Base-by-base conservation (phyloP, 805 yeast genomes). In the Komagataella ulmi region DNA sequence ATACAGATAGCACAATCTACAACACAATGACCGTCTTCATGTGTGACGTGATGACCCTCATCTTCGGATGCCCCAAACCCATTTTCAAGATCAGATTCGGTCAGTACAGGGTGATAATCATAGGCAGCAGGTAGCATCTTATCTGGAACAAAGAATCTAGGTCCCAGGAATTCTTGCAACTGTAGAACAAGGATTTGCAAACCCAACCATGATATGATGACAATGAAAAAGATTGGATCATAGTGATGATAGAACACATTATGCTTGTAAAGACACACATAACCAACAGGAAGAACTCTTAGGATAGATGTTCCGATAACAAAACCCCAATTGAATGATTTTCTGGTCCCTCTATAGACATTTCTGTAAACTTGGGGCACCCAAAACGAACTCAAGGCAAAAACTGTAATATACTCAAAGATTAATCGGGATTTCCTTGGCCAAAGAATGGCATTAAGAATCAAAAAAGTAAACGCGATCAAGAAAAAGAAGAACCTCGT, bases 1-100 rank as follows among this genome's bases (percentile, higher is more conserved):
- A 90, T 89, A 69, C 97, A 90, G 55, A 90, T 88, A 6, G 96
- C 85, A 71, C 97, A 90, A 57, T 84, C 93, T 7, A 81, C 75
- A 50, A 76, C 69, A 59, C 79, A 77, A 49, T 65, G 63, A n/a
- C 69, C 62, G 51, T 68, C 60, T 55, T 52, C 56, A 17, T 65
- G 65, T 48, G 65, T 65, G 57, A 58, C 51, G 54, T 47, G 51
- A 50, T 47, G 57, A 24, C 54, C 53, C n/a, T 56, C 59, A 14
- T 58, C 55, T 7, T 21, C 17, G 53, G 45, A 54, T 51, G 77
- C 64, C 17, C 81, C 77, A 58, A 79, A 81, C 6, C 83, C 84
- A 47, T 69, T 67, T 58, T 85, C 89, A 51, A 85, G 61, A 57
- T 85, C 91, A 24, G 70, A 70, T 46, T 76, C 70, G 1, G 74